Conservation (phyloP, 2,329 filamentous ascomycete species). For the Akanthomyces dipterigenus region DNA sequence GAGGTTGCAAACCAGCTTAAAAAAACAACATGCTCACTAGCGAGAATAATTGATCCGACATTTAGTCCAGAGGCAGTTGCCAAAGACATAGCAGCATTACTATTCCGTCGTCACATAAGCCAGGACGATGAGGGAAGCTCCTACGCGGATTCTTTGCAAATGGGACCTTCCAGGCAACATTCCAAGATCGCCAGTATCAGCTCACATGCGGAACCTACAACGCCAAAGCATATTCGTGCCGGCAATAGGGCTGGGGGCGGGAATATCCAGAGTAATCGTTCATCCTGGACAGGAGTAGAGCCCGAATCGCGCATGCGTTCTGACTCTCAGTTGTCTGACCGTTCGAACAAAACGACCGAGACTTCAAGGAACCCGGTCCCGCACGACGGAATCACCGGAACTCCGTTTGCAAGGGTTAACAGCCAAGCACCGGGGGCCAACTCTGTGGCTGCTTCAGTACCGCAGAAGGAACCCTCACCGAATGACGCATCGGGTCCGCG, state of each 20-base stretch:
- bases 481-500: background rate
- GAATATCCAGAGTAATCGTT: background rate
- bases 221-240: background rate
- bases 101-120: background rate
- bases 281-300: background rate
- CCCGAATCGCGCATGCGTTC: background rate
- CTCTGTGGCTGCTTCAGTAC: slow-evolving; percentile 22
- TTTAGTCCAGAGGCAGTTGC: slow-evolving; percentile 4
- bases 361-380: slow-evolving; percentile 18
- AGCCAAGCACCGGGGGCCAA: slow-evolving; percentile 24
- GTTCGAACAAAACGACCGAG: background rate
- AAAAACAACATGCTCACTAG: slow-evolving; percentile 5
- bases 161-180: background rate
- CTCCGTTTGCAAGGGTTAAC: slow-evolving; percentile 44
- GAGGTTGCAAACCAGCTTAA: background rate
- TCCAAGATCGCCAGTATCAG: background rate
- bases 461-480: background rate
- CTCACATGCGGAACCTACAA: background rate
- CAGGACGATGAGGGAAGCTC: background rate
- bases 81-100: slow-evolving; percentile 2
- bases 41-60: background rate
- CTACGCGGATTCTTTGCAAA: background rate
- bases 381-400: slow-evolving; percentile 49
- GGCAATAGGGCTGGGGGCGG: background rate
- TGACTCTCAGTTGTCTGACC: slow-evolving; percentile 18